These are phyloP conservation scores for Epithele typhae DNA, from an alignment of 768 basidiomycete genomes.

Conservation along the genomic window DNA sequence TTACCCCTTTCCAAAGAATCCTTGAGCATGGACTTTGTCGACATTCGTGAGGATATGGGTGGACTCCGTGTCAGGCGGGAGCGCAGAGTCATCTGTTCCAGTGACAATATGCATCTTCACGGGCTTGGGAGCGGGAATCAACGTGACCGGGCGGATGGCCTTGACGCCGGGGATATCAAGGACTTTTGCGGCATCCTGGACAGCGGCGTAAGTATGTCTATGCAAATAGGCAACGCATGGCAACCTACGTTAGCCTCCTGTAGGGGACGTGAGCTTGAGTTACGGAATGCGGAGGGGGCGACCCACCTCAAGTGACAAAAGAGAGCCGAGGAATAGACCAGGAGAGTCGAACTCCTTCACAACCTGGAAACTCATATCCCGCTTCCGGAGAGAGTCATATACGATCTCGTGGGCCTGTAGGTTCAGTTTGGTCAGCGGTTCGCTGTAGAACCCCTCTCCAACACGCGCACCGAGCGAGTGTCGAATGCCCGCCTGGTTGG, in stretches of 20 bases:
- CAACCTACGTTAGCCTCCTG: constrained; percentile 15
- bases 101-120: constrained; percentile 33
- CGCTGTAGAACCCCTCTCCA: too few species aligned
- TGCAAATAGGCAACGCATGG: too few species aligned
- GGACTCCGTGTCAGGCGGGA: constrained; percentile 44
- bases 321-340: constrained; percentile 56
- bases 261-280: background rate
- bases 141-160: constrained; percentile 51
- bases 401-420: constrained; percentile 46
- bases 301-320: constrained; percentile 44
- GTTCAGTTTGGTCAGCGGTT: background rate
- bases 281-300: background rate
- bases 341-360: constrained; percentile 48
- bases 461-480: constrained; percentile 13
- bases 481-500: constrained; percentile 19
- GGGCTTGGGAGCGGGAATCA: constrained; percentile 40
- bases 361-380: constrained; percentile 41
- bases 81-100: constrained; percentile 35
- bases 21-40: constrained; percentile 58
- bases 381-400: constrained; percentile 43
- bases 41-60: constrained; percentile 58
- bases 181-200: constrained; percentile 47
- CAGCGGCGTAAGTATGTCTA: too few species aligned
- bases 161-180: constrained; percentile 46
- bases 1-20: constrained; percentile 62